Evolutionary conservation across 2,329 filamentous ascomycete species (phyloP).

Genomic region (Fusarium austroafricanum): DNA sequence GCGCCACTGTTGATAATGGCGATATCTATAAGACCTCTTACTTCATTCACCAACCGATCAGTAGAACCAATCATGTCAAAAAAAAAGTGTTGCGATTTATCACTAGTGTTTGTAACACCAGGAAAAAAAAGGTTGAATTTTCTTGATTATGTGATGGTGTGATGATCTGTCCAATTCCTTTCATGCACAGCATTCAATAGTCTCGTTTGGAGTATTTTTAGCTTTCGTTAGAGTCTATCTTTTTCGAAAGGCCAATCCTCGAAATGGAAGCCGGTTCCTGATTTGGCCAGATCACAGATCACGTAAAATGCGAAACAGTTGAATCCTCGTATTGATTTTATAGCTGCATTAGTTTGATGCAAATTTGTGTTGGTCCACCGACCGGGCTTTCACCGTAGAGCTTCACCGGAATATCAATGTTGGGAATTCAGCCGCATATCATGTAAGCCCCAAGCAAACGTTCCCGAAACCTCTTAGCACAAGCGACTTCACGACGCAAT

Average conservation of each 20-base stretch:
- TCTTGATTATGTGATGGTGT: not conserved
- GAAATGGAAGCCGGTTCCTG: not conserved
- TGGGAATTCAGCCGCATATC: not conserved
- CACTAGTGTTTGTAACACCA: no score
- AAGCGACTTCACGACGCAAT: no score
- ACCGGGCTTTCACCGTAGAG: no score
- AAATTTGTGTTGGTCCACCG: not conserved
- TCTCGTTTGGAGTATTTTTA: constrained; percentile 17
- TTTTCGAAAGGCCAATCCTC: not conserved
- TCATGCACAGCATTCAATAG: constrained; percentile 8
- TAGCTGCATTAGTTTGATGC: constrained; percentile 1
- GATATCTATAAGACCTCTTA: no score
- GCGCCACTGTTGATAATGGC: no score
- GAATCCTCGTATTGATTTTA: not conserved
- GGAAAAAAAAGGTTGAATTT: no score
- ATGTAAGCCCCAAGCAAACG: not conserved
- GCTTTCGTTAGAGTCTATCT: not conserved
- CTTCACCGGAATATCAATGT: no score
- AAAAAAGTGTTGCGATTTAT: no score
- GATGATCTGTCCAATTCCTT: not conserved
- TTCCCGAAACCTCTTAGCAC: no score
- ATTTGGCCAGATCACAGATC: no score
- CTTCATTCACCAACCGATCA: no score
- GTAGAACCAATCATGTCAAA: no score
- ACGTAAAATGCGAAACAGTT: not conserved